Conservation (phyloP, 306 rosid genomes). For the Acmispon strigosus region DNA sequence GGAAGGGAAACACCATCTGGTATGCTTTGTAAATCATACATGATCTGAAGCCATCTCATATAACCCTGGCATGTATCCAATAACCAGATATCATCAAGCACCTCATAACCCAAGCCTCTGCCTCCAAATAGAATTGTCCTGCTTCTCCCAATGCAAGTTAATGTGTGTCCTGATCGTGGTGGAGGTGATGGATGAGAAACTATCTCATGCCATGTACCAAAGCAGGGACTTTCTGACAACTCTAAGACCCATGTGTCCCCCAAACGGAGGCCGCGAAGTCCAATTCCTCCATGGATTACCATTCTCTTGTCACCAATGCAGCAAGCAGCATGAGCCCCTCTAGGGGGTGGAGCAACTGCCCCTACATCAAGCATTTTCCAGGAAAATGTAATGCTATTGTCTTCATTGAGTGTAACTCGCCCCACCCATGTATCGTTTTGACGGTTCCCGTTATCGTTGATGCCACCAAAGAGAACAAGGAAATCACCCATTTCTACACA, state of each 20-base stretch:
- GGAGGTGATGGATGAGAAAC: constrained; percentile 65
- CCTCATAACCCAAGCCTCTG: constrained; percentile 75
- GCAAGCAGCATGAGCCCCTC: constrained; percentile 90
- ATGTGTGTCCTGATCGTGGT: constrained; percentile 86
- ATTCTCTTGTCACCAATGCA: constrained; percentile 57
- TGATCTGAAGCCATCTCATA: constrained; percentile 57
- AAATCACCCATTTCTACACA: constrained; percentile 55
- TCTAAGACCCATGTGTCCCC: constrained; percentile 88
- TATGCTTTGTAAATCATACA: constrained; percentile 48
- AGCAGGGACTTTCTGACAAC: constrained; percentile 46
- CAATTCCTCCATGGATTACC: constrained; percentile 92
- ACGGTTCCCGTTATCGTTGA: constrained; percentile 80
- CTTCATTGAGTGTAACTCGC: constrained; percentile 42
- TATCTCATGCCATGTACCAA: constrained; percentile 69
- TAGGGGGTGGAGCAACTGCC: constrained; percentile 47
- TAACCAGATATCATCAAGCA: constrained; percentile 84
- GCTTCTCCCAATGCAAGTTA: constrained; percentile 60
- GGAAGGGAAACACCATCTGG: constrained; percentile 71
- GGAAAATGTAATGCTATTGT: constrained; percentile 43
- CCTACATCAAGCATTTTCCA: constrained; percentile 76
- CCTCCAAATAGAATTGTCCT: constrained; percentile 75
- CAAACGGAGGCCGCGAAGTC: constrained; percentile 55
- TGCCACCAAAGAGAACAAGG: constrained; percentile 90
- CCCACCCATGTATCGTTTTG: constrained; percentile 94
- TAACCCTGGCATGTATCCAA: constrained; percentile 41